Evolutionary conservation across 164 flowering plant species (phyloP).

Genomic region (Sextonia rubra): DNA sequence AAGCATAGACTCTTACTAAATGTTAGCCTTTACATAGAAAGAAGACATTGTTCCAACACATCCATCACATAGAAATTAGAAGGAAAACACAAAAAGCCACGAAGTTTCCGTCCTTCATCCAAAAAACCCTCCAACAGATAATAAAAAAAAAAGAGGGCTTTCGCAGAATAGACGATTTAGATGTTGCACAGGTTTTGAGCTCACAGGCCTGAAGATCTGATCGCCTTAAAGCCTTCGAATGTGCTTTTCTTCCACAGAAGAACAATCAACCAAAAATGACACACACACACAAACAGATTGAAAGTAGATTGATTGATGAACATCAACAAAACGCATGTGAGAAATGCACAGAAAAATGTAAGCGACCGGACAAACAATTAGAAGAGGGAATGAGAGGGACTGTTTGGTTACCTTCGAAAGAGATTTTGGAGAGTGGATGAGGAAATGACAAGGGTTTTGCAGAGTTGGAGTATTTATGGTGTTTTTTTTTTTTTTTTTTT

Average conservation of each 20-base stretch:
- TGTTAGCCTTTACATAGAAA: no score
- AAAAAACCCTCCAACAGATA: neutral
- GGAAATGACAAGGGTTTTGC: neutral
- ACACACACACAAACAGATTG: neutral
- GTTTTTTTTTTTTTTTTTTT: neutral
- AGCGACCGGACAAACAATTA: neutral
- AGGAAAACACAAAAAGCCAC: neutral
- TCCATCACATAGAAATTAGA: no score
- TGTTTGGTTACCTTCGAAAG: neutral
- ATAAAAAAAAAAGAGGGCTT: neutral
- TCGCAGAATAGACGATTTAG: neutral
- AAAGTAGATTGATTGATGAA: neutral
- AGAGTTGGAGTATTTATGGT: no score
- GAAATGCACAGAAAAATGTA: neutral
- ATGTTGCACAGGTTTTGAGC: slow-evolving; percentile 21
- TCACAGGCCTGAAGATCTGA: slow-evolving; percentile 6
- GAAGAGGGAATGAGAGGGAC: neutral
- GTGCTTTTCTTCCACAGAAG: slow-evolving; percentile 9
- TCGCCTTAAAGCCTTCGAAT: slow-evolving; percentile 23
- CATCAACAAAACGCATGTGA: neutral
- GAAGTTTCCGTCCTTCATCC: neutral
- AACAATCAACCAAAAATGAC: neutral
- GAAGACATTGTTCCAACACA: no score
- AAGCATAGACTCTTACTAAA: no score
- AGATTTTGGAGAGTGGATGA: neutral